Evolutionary conservation across 116 monocot genomes (phyloP).

Genomic region (Trichopus zeylanicus): DNA sequence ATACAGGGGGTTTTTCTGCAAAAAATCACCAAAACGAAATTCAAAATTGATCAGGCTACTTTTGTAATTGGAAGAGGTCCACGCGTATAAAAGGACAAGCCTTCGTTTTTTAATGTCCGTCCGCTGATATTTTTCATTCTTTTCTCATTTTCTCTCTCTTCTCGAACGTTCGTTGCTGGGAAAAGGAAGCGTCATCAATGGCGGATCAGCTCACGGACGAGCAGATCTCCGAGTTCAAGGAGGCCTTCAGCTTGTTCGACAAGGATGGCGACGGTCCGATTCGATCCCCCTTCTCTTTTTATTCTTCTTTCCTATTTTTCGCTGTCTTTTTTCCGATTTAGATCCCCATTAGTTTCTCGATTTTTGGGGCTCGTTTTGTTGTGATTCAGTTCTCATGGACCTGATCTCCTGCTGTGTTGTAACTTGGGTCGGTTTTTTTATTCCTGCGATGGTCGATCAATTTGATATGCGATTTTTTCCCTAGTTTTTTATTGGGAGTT

Average conservation of each 20-base stretch:
- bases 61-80: background rate
- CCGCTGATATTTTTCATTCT: conserved; percentile 2
- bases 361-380: background rate
- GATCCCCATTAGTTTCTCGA: background rate
- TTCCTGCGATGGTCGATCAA: too few species aligned
- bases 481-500: too few species aligned
- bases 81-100: background rate
- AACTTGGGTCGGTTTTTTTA: background rate
- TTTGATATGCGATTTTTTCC: too few species aligned
- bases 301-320: background rate
- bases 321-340: too few species aligned
- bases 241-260: conserved; percentile 61
- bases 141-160: background rate
- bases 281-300: background rate
- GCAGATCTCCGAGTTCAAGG: conserved; percentile 57
- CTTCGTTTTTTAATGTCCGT: background rate
- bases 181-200: conserved; percentile 6
- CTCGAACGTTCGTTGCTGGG: background rate
- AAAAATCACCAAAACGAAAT: too few species aligned
- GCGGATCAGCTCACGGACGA: conserved; percentile 36
- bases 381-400: background rate
- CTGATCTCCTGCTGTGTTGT: background rate
- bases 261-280: conserved; percentile 50
- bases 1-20: too few species aligned
- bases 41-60: too few species aligned